A percentile compares a stretch with the other conserved stretches of the same genome.
phyloP scores from a whole-genome alignment of 352 stramenopile genomes.

The Globisporangium sylvaticum region DNA sequence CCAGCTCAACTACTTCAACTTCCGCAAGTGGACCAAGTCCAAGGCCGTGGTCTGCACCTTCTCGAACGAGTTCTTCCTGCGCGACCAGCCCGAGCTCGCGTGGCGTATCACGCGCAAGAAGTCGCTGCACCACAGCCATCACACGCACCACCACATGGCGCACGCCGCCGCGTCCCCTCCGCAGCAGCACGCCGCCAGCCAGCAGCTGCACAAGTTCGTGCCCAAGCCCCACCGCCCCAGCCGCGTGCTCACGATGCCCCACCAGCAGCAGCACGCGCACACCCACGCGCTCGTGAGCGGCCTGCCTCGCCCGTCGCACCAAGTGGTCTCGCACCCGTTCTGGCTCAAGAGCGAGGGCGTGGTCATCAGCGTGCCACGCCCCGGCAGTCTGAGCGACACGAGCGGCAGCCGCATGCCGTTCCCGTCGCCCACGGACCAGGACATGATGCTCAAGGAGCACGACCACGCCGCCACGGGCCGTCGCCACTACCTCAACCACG shows the following conservation, averaged over 20 bases:
- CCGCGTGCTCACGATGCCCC: constrained; percentile 6
- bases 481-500: constrained; percentile 15
- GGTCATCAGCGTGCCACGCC: constrained; percentile 26
- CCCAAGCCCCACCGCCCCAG: constrained; percentile 4
- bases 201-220: constrained; percentile 5
- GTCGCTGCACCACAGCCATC: constrained; percentile 26
- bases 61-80: constrained; percentile 70
- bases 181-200: background rate
- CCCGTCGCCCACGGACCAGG: constrained; percentile 19
- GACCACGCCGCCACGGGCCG: constrained; percentile 18
- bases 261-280: background rate
- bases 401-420: constrained; percentile 17
- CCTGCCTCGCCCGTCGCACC: background rate
- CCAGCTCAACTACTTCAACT: constrained; percentile 94
- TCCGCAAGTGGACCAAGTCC: constrained; percentile 89
- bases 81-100: constrained; percentile 58
- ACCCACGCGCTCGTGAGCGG: background rate
- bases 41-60: constrained; percentile 74
- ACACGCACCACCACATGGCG: constrained; percentile 13
- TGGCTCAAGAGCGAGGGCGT: constrained; percentile 19
- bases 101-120: constrained; percentile 72
- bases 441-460: constrained; percentile 36
- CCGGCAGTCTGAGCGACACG: constrained; percentile 10
- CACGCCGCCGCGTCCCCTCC: background rate
- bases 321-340: constrained; percentile 7